Evolutionary conservation across 768 basidiomycete species (phyloP).

Genomic region (Tricholoma furcatifolium): DNA sequence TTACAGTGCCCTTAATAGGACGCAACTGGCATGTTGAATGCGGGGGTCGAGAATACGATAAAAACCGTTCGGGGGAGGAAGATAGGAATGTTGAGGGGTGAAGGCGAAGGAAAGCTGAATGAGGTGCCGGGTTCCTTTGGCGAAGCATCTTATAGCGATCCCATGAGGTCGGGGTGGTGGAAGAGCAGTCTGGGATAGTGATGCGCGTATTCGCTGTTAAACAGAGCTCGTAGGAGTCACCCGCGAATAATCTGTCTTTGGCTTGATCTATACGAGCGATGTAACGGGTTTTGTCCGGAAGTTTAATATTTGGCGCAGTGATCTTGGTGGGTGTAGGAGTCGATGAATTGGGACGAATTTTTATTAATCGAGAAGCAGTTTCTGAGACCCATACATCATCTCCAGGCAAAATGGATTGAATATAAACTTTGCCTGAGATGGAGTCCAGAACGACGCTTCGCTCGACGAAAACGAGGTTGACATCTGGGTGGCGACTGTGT

Average conservation of each 20-base stretch:
- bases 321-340: conserved; percentile 4
- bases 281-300: conserved; percentile 63
- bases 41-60: conserved; percentile 74
- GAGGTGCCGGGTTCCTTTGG: conserved; percentile 80
- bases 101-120: conserved; percentile 78
- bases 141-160: conserved; percentile 73
- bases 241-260: conserved; percentile 72
- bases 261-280: conserved; percentile 66
- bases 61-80: conserved; percentile 90
- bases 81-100: conserved; percentile 77
- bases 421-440: conserved; percentile 43
- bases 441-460: conserved; percentile 72
- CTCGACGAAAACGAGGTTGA: conserved; percentile 76
- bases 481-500: conserved; percentile 55
- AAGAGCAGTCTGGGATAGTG: conserved; percentile 37
- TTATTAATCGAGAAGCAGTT: conserved; percentile 32
- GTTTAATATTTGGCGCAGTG: conserved; percentile 28
- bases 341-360: conserved; percentile 10
- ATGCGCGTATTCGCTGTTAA: conserved; percentile 75
- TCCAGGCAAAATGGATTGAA: conserved; percentile 62
- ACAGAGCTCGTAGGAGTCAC: conserved; percentile 93
- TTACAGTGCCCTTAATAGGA: conserved; percentile 92
- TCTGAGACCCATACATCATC: conserved; percentile 63
- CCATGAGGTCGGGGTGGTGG: conserved; percentile 55
- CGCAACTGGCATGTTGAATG: conserved; percentile 73